Evolutionary conservation across 495 filamentous ascomycete genomes (phyloP), one percentile per base, ranked within the genome.

Genomic region (Achaetomiella virescens): DNA sequence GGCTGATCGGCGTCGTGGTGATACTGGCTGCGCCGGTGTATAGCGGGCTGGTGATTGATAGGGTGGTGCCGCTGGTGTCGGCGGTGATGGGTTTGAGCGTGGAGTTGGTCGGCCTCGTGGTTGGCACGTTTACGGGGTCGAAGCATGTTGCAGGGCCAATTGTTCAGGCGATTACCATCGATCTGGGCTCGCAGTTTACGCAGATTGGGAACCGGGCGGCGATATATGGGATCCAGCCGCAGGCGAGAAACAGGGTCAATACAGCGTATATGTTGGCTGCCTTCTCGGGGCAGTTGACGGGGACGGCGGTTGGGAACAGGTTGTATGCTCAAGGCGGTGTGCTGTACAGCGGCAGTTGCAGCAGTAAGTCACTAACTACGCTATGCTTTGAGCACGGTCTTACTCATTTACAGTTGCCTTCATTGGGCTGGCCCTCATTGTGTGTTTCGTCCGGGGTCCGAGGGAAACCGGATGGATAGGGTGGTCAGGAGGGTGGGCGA

Each of bases 191-290:
- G 24, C 88, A 91, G 68, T 86, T 84, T 15, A 75, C 82, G 4
- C 86, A 91, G 68, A 86, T 91, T 29, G 87, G 85, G 4, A 91
- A 91, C 59, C 74, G 89, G 0, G 78, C 76, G 0, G 77, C 82
- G 3, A 86, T 95, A 18, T 93, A 89, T 57, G 72, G 70, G 3
- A 80, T 93, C 15, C 83, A 85, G 53, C 84, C 88, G 1, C 83
- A 84, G 57, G 85, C 83, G 2, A 69, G 86, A 21, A 93, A 91
- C 66, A 66, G 90, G 0, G 77, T 91, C 21, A 95, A 95, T 63
- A 93, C 90, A 2, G 84, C 82, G 3, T 95, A 88, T 62, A 92
- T 92, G 89, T 75, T 91, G 3, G 74, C 75, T 11, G 78, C 78
- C 1, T 93, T 91, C 65, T 80, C 78, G 42, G 89, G 89, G 0